Conservation (phyloP, 2,329 filamentous ascomycete species). For the Bisporella sp. region DNA sequence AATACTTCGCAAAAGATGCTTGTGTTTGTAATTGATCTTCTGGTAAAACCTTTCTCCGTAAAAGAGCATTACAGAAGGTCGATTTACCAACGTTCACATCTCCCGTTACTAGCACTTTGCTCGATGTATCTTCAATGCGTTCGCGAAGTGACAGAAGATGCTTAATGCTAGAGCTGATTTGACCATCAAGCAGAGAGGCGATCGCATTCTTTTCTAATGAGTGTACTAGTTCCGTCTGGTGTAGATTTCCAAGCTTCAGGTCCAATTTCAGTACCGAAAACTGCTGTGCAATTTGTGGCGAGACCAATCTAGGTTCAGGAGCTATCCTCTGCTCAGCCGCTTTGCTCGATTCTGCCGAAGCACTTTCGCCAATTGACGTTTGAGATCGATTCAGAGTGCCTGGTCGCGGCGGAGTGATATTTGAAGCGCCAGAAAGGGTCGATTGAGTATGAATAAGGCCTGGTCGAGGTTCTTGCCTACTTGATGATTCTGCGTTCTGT, state of each 20-base stretch:
- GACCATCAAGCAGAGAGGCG: slow-evolving; percentile 83
- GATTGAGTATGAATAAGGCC: slow-evolving; percentile 58
- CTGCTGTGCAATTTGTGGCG: slow-evolving; percentile 88
- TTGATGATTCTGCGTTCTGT: slow-evolving; percentile 47
- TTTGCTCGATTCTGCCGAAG: slow-evolving; percentile 64
- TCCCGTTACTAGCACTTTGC: slow-evolving; percentile 92
- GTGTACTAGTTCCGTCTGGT: slow-evolving; percentile 87
- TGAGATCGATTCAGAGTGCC: slow-evolving; percentile 58
- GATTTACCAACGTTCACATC: slow-evolving; percentile 97
- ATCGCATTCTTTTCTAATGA: slow-evolving; percentile 90
- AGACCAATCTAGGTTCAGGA: slow-evolving; percentile 75
- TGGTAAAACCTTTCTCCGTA: slow-evolving; percentile 85
- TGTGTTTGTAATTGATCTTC: slow-evolving; percentile 96
- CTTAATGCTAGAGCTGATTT: slow-evolving; percentile 88
- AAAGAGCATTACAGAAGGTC: slow-evolving; percentile 95
- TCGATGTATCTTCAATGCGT: slow-evolving; percentile 93
- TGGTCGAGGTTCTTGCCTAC: slow-evolving; percentile 47
- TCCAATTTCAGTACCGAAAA: slow-evolving; percentile 95
- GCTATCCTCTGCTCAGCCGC: slow-evolving; percentile 53
- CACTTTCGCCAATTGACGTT: slow-evolving; percentile 57
- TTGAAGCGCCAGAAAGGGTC: slow-evolving; percentile 32
- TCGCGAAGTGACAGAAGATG: slow-evolving; percentile 83
- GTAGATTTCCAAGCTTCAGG: slow-evolving; percentile 77
- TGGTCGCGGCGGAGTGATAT: slow-evolving; percentile 35
- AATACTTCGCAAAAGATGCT: slow-evolving; percentile 98